Evolutionary conservation across 305 asterid genomes (phyloP).

Genomic region (Fraxinus floribunda): DNA sequence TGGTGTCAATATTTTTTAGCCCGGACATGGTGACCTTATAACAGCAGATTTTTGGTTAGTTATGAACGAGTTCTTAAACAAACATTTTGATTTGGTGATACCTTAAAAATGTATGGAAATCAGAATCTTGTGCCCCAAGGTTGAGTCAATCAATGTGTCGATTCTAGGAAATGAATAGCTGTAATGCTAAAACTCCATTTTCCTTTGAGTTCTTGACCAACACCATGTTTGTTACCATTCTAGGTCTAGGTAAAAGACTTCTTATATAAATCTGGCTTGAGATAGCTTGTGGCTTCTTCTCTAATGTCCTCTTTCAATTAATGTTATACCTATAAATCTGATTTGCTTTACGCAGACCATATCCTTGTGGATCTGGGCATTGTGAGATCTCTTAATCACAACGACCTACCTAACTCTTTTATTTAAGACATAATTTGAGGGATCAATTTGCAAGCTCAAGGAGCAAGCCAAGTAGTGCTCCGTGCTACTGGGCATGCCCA

Average conservation of each 20-base stretch:
- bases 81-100: neutral
- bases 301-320: neutral
- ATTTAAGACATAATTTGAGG: neutral
- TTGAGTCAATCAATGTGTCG: neutral
- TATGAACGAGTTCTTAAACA: neutral
- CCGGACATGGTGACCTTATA: neutral
- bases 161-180: neutral
- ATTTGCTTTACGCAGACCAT: neutral
- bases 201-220: neutral
- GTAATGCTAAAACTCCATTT: neutral
- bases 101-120: neutral
- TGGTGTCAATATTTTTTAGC: neutral
- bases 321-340: neutral
- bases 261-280: neutral
- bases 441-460: neutral
- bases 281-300: neutral
- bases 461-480: neutral
- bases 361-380: neutral
- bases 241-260: neutral
- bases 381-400: neutral
- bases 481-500: neutral
- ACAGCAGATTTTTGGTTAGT: neutral
- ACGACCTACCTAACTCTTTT: neutral
- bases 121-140: neutral
- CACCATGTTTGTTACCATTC: neutral